A percentile compares a stretch with the other conserved stretches of the same genome.
These are phyloP conservation scores for Diaporthe sp. DNA, from an alignment of 2,329 filamentous ascomycete species.

Conservation along the genomic window DNA sequence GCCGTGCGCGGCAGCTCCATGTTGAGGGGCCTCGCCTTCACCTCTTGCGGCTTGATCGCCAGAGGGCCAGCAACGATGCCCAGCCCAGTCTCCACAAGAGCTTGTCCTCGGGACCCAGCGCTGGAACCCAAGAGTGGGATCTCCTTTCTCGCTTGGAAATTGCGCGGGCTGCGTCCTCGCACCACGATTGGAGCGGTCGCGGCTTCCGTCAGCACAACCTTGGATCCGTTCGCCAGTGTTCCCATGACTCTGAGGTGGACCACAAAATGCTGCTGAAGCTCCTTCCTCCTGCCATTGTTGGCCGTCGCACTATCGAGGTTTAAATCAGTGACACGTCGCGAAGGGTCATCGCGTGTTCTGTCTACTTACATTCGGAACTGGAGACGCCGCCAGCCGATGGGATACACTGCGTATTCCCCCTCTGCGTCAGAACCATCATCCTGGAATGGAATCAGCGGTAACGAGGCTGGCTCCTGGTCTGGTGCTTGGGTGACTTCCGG, in stretches of 20 bases:
- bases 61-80: slow-evolving; percentile 69
- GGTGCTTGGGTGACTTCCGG: slow-evolving; percentile 71
- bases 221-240: slow-evolving; percentile 84
- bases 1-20: slow-evolving; percentile 66
- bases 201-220: slow-evolving; percentile 83
- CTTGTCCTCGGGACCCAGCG: slow-evolving; percentile 81
- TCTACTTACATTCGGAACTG: slow-evolving; percentile 82
- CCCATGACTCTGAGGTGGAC: slow-evolving; percentile 87
- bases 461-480: slow-evolving; percentile 87
- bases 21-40: slow-evolving; percentile 62
- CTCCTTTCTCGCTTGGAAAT: slow-evolving; percentile 95
- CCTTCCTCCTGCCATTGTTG: slow-evolving; percentile 94
- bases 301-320: slow-evolving; percentile 78
- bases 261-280: slow-evolving; percentile 96
- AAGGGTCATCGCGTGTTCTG: too few relatives aligned
- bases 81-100: slow-evolving; percentile 71
- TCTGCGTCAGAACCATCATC: slow-evolving; percentile 71
- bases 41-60: slow-evolving; percentile 64
- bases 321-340: slow-evolving; percentile 35
- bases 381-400: slow-evolving; percentile 91
- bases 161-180: slow-evolving; percentile 89
- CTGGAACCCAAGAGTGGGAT: slow-evolving; percentile 85
- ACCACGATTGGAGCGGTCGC: slow-evolving; percentile 93
- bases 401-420: slow-evolving; percentile 88
- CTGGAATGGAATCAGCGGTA: slow-evolving; percentile 77